These are phyloP conservation scores for Microcyclospora tardicrescens DNA, from an alignment of 2,329 filamentous ascomycete species.

Conservation along the genomic window DNA sequence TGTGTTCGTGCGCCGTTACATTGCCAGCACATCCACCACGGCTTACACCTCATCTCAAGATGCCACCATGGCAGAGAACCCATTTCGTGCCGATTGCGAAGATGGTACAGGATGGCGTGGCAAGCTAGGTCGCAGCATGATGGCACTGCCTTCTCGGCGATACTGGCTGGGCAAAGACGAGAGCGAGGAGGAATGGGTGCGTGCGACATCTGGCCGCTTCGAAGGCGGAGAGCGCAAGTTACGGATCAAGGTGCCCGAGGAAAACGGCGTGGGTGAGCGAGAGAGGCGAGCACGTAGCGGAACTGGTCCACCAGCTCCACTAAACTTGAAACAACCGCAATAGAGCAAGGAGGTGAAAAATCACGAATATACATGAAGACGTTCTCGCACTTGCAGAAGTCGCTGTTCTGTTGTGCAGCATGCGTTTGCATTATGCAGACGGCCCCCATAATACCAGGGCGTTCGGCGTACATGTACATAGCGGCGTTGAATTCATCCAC, in stretches of 20 bases:
- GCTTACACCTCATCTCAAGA: constrained; percentile 31
- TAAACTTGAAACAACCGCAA: no score
- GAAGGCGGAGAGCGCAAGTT: constrained; percentile 22
- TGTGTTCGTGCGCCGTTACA: constrained; percentile 58
- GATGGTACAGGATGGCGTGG: constrained; percentile 71
- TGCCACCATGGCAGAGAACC: constrained; percentile 42
- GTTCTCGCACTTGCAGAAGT: no score
- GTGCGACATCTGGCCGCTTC: constrained; percentile 49
- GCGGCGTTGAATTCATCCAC: no score
- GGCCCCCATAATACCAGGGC: no score
- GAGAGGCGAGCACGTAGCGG: constrained; percentile 49
- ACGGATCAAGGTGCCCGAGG: constrained; percentile 25
- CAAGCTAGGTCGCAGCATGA: constrained; percentile 64
- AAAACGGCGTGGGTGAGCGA: constrained; percentile 37
- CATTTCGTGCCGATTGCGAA: constrained; percentile 57
- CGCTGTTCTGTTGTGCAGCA: no score
- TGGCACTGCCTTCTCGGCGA: constrained; percentile 50
- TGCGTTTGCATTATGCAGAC: no score
- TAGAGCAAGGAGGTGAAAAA: no score
- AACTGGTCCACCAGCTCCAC: constrained; percentile 38
- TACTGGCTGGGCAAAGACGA: constrained; percentile 68
- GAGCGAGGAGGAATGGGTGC: constrained; percentile 53
- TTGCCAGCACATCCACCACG: constrained; percentile 29
- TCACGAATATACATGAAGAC: no score
- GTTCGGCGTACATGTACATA: no score